These are phyloP conservation scores for Pugionium cornutum DNA, from an alignment of 345 rosid species.

Conservation along the genomic window DNA sequence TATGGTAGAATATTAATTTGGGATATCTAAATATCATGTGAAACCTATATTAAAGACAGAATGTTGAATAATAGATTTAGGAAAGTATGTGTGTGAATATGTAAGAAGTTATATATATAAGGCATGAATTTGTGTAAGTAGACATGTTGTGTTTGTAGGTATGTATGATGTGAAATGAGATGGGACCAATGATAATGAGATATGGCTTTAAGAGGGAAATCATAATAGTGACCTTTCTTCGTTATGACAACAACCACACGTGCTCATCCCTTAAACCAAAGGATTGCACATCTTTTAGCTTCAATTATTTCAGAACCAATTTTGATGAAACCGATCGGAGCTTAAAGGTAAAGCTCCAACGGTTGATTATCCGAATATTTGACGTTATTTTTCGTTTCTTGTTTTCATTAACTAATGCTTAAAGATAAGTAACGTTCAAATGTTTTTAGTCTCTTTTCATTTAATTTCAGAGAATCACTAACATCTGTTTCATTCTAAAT, in stretches of 20 bases:
- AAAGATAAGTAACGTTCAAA: too few species aligned
- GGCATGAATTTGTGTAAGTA: slow-evolving; percentile 35
- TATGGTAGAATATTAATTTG: not conserved
- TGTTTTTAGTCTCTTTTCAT: too few species aligned
- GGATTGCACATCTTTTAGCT: slow-evolving; percentile 31
- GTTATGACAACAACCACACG: slow-evolving; percentile 41
- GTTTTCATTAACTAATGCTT: too few species aligned
- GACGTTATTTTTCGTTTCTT: too few species aligned
- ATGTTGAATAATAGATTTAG: slow-evolving; percentile 4
- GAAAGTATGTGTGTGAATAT: slow-evolving; percentile 18
- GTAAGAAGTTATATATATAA: slow-evolving; percentile 15
- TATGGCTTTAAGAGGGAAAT: slow-evolving; percentile 30
- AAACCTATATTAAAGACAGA: slow-evolving; percentile 13
- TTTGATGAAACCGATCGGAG: too few species aligned
- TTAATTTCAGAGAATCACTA: too few species aligned
- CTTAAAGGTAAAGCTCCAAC: too few species aligned
- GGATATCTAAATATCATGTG: slow-evolving; percentile 29
- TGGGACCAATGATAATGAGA: slow-evolving; percentile 36
- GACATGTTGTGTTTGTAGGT: slow-evolving; percentile 31
- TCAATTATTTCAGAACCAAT: slow-evolving; percentile 18
- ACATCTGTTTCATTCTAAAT: too few species aligned
- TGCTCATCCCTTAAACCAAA: slow-evolving; percentile 37
- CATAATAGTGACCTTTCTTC: slow-evolving; percentile 31
- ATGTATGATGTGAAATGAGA: slow-evolving; percentile 33
- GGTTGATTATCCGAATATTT: too few species aligned